These are phyloP conservation scores for Tricholoma hemisulphureum DNA, from an alignment of 768 basidiomycete genomes.

Conservation along the genomic window DNA sequence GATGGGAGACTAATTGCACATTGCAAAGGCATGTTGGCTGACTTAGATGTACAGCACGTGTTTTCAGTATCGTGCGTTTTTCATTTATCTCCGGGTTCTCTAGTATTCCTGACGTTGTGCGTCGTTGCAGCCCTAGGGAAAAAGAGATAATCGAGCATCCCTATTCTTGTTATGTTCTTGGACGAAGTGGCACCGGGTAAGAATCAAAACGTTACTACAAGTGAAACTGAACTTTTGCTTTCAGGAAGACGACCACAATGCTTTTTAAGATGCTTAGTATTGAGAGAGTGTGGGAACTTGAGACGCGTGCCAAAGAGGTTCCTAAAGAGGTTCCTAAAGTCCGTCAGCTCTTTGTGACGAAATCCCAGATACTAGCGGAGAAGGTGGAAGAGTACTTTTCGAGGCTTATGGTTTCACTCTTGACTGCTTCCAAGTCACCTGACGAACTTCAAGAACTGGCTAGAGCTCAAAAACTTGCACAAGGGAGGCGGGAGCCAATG, in stretches of 20 bases:
- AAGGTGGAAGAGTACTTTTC: constrained; percentile 70
- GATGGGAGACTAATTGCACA: background rate
- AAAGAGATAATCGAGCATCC: constrained; percentile 57
- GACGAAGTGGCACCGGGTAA: constrained; percentile 74
- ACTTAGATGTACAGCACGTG: constrained; percentile 46
- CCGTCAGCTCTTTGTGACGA: constrained; percentile 71
- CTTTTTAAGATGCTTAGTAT: constrained; percentile 73
- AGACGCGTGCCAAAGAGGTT: constrained; percentile 28
- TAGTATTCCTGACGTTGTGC: background rate
- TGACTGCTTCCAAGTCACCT: constrained; percentile 32
- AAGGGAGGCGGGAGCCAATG: constrained; percentile 25
- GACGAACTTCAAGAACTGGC: constrained; percentile 37
- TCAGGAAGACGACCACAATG: constrained; percentile 75
- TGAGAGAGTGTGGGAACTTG: constrained; percentile 53
- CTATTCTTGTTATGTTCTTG: constrained; percentile 63
- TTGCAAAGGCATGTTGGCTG: constrained; percentile 46
- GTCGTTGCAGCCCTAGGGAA: constrained; percentile 40
- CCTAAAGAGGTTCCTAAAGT: constrained; percentile 41
- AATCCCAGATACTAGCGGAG: constrained; percentile 61
- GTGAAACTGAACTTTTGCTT: background rate
- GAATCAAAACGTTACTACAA: constrained; percentile 9
- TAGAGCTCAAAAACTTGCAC: constrained; percentile 10
- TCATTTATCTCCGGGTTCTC: background rate
- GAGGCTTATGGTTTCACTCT: constrained; percentile 47
- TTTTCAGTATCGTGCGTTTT: constrained; percentile 43